These are phyloP conservation scores for Vitis hybrid DNA, from an alignment of 177 flowering plant genomes.

Conservation along the genomic window DNA sequence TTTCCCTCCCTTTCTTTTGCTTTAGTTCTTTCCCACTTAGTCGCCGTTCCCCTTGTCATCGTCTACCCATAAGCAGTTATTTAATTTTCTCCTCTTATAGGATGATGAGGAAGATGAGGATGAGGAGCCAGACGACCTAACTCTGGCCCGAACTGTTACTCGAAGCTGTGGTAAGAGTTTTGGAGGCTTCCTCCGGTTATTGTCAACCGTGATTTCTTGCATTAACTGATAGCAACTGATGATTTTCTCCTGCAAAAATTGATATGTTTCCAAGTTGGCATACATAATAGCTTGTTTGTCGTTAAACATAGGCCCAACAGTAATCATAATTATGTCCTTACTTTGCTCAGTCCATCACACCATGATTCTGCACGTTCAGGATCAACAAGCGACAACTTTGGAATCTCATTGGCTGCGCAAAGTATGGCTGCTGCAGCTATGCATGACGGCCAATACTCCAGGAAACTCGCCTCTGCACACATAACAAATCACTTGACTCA, in stretches of 20 bases:
- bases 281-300: background rate
- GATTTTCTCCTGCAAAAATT: conserved; percentile 71
- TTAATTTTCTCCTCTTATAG: conserved; percentile 67
- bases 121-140: conserved; percentile 36
- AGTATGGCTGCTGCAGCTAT: conserved; percentile 84
- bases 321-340: conserved; percentile 37
- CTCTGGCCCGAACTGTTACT: conserved; percentile 41
- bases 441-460: conserved; percentile 78
- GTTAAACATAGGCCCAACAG: background rate
- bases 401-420: conserved; percentile 66
- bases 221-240: conserved; percentile 57
- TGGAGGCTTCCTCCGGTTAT: conserved; percentile 36
- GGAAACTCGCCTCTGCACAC: conserved; percentile 60
- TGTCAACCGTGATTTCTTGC: conserved; percentile 39
- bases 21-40: conserved; percentile 12
- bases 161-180: conserved; percentile 56
- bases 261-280: conserved; percentile 19
- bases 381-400: conserved; percentile 48
- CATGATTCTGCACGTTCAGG: conserved; percentile 67
- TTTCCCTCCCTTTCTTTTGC: conserved; percentile 1
- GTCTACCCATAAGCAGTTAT: conserved; percentile 52
- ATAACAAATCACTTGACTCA: background rate
- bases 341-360: conserved; percentile 81
- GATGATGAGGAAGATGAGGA: conserved; percentile 40
- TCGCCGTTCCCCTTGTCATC: conserved; percentile 47